A percentile compares a stretch with the other conserved stretches of the same genome.
phyloP scores from a whole-genome alignment of 2,329 filamentous ascomycete species.

The Fusarium subglutinans region DNA sequence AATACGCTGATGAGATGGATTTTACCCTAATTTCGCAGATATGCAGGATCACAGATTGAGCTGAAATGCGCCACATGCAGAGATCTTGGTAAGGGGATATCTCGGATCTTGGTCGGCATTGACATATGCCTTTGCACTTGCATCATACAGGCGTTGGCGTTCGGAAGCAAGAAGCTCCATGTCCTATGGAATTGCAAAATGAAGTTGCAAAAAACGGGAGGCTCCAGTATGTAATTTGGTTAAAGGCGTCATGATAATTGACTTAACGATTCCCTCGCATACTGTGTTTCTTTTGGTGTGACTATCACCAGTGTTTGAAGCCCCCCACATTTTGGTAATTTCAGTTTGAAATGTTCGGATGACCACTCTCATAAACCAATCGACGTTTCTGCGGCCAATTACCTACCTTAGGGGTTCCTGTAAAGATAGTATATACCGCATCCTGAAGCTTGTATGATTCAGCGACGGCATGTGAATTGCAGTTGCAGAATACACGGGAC shows the following conservation, averaged over 20 bases:
- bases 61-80: constrained; percentile 14
- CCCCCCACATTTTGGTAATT: constrained; percentile 8
- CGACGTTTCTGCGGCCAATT: neutral
- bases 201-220: neutral
- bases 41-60: neutral
- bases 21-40: neutral
- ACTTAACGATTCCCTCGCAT: constrained; percentile 10
- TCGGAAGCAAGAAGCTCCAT: neutral
- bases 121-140: constrained; percentile 16
- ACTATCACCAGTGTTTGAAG: neutral
- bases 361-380: neutral
- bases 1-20: neutral
- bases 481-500: constrained; percentile 19
- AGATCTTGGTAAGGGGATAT: constrained; percentile 39
- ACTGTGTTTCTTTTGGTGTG: neutral
- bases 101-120: constrained; percentile 43
- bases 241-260: constrained; percentile 2
- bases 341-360: neutral
- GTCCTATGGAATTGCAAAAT: neutral
- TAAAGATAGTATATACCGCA: neutral
- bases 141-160: constrained; percentile 22
- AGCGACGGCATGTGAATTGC: neutral
- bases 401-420: neutral
- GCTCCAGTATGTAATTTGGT: neutral
- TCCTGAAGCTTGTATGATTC: neutral